Evolutionary conservation across 352 stramenopile species (phyloP).

Genomic region (Globisporangium barbulae): DNA sequence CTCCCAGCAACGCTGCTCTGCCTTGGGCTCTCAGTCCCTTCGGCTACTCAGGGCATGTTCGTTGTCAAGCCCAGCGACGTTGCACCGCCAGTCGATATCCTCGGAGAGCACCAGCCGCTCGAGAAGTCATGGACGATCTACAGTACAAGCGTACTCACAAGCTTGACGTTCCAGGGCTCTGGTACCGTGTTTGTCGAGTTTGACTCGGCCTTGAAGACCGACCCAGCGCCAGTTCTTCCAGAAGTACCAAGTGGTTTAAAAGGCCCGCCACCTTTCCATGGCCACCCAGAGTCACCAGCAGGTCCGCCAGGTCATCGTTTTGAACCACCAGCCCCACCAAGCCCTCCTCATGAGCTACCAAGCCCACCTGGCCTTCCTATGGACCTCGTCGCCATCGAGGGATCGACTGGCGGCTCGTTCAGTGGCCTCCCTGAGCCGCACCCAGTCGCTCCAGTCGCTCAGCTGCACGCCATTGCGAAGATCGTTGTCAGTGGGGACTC

Average conservation of each 20-base stretch:
- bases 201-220: background rate
- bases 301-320: no score
- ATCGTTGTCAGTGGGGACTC: conserved; percentile 57
- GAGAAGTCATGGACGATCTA: conserved; percentile 38
- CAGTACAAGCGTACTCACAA: conserved; percentile 32
- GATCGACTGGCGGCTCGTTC: conserved; percentile 11
- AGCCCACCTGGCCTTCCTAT: no score
- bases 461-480: conserved; percentile 26
- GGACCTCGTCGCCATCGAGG: background rate
- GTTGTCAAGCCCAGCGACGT: background rate
- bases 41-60: background rate
- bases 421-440: background rate
- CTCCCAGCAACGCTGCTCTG: background rate
- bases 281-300: no score
- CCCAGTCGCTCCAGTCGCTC: background rate
- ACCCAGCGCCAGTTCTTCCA: background rate
- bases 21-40: background rate
- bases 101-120: conserved; percentile 29
- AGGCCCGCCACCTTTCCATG: no score
- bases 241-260: no score
- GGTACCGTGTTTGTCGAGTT: conserved; percentile 52
- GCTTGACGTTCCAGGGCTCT: conserved; percentile 44
- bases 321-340: background rate
- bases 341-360: background rate
- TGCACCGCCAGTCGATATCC: background rate